These are phyloP conservation scores for Vigna hirtella DNA, from an alignment of 306 rosid genomes.

Conservation along the genomic window DNA sequence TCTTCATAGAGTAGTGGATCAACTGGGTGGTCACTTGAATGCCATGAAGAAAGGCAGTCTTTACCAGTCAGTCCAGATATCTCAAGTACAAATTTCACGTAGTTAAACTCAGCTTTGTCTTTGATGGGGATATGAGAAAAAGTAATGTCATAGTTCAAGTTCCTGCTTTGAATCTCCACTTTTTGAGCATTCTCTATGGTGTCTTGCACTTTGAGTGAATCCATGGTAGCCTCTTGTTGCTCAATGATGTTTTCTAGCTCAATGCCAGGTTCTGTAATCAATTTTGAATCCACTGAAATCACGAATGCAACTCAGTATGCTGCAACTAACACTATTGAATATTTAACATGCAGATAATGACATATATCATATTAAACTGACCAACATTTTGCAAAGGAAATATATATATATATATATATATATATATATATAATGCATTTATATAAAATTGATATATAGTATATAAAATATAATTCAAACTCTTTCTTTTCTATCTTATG, in stretches of 20 bases:
- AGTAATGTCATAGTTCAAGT: constrained; percentile 17
- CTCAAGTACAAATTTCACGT: constrained; percentile 64
- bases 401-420: not conserved
- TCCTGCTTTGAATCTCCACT: constrained; percentile 23
- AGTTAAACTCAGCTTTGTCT: constrained; percentile 51
- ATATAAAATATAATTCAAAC: not conserved
- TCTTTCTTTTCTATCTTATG: not conserved
- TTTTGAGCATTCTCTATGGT: constrained; percentile 31
- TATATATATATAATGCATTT: not conserved
- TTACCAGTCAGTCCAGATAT: constrained; percentile 55
- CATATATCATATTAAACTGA: not conserved
- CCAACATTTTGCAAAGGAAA: not conserved
- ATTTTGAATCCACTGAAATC: constrained; percentile 42
- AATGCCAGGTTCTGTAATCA: not conserved
- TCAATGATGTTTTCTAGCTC: constrained; percentile 31
- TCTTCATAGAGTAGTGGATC: constrained; percentile 56
- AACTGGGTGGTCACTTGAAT: constrained; percentile 51
- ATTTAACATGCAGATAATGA: not conserved
- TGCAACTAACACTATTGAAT: not conserved
- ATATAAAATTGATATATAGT: not conserved
- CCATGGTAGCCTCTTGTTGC: constrained; percentile 30
- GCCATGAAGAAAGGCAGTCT: constrained; percentile 54
- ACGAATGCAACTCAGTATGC: not conserved
- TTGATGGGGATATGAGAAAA: not conserved
- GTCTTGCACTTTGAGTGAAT: constrained; percentile 19